phyloP scores from a whole-genome alignment of 768 basidiomycete species.

The Termitomyces sp. region DNA sequence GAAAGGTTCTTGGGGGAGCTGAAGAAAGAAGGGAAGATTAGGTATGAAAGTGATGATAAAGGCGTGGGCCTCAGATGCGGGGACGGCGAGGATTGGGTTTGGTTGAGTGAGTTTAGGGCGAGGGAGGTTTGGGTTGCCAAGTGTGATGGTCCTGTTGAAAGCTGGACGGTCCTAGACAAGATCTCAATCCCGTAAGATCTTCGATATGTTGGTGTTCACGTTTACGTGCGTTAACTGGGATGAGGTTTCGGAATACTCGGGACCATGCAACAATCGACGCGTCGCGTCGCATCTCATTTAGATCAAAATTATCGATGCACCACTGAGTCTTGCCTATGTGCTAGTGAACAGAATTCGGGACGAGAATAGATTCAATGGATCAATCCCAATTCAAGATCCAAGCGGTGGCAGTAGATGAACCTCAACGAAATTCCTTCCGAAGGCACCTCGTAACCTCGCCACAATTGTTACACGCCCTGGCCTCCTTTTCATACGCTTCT shows the following conservation, averaged over 20 bases:
- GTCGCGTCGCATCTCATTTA: neutral
- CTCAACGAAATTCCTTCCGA: constrained; percentile 14
- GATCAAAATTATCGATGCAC: no score
- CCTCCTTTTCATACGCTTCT: constrained; percentile 20
- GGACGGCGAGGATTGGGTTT: constrained; percentile 23
- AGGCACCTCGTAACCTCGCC: constrained; percentile 18
- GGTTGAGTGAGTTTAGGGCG: constrained; percentile 40
- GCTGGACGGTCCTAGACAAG: constrained; percentile 49
- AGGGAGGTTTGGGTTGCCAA: constrained; percentile 56
- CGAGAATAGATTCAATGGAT: no score
- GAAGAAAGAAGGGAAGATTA: constrained; percentile 30
- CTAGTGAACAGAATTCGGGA: no score
- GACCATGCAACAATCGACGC: no score
- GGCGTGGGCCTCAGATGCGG: constrained; percentile 31
- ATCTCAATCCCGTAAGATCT: constrained; percentile 11
- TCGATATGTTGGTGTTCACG: neutral
- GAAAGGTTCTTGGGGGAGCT: constrained; percentile 42
- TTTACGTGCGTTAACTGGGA: no score
- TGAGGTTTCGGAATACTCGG: no score
- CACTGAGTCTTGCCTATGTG: no score
- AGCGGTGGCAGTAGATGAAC: neutral
- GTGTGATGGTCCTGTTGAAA: constrained; percentile 58
- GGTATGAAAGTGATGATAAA: constrained; percentile 5
- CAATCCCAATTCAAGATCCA: neutral
- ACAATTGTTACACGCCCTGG: constrained; percentile 28